Evolutionary conservation across 805 yeast species (phyloP).

Genomic region (Saturnispora gosingensis): DNA sequence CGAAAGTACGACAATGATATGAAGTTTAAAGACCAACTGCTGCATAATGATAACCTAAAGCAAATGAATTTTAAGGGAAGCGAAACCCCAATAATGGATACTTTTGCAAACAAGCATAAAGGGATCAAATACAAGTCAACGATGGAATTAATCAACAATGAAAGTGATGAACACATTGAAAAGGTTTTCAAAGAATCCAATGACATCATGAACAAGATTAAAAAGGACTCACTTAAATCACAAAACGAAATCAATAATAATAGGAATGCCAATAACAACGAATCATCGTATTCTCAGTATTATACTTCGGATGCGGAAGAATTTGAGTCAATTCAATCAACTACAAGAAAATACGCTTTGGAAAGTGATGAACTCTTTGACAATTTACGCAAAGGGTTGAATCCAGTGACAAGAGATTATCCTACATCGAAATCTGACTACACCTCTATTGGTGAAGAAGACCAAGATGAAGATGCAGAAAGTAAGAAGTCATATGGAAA

Average conservation of each 20-base stretch:
- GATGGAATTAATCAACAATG: conserved; percentile 19
- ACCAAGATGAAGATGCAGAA: conserved; percentile 4
- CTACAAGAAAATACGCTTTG: conserved; percentile 17
- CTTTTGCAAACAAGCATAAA: conserved; percentile 23
- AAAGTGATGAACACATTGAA: conserved; percentile 1
- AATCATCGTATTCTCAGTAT: conserved; percentile 18
- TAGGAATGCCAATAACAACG: neutral
- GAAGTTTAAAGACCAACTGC: conserved; percentile 15
- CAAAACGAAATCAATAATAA: neutral
- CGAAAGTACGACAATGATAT: conserved; percentile 19
- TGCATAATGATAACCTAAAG: conserved; percentile 15
- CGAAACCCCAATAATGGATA: conserved; percentile 19
- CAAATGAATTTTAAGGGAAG: conserved; percentile 14
- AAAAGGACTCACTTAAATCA: conserved; percentile 2
- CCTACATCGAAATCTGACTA: conserved; percentile 18
- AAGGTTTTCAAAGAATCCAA: neutral
- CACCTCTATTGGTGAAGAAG: conserved; percentile 11
- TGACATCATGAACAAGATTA: conserved; percentile 2
- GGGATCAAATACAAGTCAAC: conserved; percentile 8
- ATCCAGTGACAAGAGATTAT: conserved; percentile 9
- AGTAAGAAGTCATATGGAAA: conserved; percentile 5
- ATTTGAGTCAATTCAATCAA: conserved; percentile 16
- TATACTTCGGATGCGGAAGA: conserved; percentile 25
- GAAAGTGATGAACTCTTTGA: conserved; percentile 22
- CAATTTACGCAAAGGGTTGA: conserved; percentile 17